phyloP scores from a whole-genome alignment of 2,329 filamentous ascomycete genomes.

The Chalara sp. region DNA sequence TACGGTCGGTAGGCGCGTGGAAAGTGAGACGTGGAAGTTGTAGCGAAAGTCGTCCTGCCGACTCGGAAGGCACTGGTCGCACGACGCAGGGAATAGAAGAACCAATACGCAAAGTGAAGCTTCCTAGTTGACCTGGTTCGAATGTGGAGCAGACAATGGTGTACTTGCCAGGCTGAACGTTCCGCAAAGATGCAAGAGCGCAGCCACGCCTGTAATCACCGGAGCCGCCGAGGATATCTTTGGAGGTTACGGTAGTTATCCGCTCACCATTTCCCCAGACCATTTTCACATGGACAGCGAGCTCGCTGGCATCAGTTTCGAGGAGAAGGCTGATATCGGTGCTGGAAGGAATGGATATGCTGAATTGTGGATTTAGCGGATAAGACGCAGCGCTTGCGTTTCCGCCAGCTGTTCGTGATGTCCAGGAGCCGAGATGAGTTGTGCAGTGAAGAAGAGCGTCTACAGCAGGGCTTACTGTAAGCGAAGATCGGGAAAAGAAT shows the following conservation, averaged over 20 bases:
- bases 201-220: conserved; percentile 84
- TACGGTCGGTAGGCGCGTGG: conserved; percentile 39
- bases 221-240: conserved; percentile 75
- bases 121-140: conserved; percentile 68
- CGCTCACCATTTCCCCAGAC: conserved; percentile 71
- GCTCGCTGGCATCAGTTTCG: conserved; percentile 56
- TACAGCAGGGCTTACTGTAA: conserved; percentile 54
- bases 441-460: conserved; percentile 32
- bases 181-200: conserved; percentile 56
- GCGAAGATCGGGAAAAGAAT: conserved; percentile 61
- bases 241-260: conserved; percentile 59
- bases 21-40: conserved; percentile 48
- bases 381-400: conserved; percentile 72
- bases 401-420: conserved; percentile 71
- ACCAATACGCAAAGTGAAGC: conserved; percentile 70
- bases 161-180: conserved; percentile 66
- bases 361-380: conserved; percentile 82
- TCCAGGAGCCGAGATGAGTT: conserved; percentile 66
- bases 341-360: conserved; percentile 47
- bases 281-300: conserved; percentile 79
- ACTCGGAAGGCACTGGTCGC: conserved; percentile 59
- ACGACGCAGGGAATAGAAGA: conserved; percentile 52
- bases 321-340: conserved; percentile 69
- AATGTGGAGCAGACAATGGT: conserved; percentile 90
- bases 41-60: conserved; percentile 65